Evolutionary conservation across 2,329 filamentous ascomycete species (phyloP).

Genomic region (Magnaporthiopsis rhizophila): DNA sequence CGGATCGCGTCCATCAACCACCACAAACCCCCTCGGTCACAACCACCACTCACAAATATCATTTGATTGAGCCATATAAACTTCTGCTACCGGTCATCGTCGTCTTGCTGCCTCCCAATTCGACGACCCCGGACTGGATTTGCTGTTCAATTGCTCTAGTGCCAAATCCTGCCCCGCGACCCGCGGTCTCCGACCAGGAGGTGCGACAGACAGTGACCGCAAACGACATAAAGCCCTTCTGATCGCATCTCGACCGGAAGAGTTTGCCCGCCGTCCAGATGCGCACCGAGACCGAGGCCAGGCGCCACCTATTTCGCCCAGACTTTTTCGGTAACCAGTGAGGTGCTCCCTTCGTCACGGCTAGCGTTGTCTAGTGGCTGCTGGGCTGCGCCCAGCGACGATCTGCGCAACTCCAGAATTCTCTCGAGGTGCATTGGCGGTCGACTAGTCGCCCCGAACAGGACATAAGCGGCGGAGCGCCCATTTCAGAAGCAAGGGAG

Average conservation of each 20-base stretch:
- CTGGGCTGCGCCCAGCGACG: not conserved
- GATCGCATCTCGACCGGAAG: not conserved
- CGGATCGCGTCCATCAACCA: not conserved
- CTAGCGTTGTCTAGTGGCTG: not conserved
- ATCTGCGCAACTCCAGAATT: not conserved
- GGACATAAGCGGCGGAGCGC: not conserved
- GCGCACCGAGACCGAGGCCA: not conserved
- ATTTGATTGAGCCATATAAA: not conserved
- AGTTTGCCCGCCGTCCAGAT: not conserved
- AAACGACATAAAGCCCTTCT: not conserved
- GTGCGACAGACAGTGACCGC: not conserved
- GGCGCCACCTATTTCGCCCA: not conserved
- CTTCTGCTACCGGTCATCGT: not conserved
- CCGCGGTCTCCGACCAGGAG: too few species aligned
- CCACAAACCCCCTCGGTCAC: too few species aligned
- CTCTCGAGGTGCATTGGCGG: not conserved
- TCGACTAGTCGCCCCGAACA: not conserved
- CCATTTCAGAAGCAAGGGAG: not conserved
- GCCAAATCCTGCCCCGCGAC: not conserved
- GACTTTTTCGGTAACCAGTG: not conserved
- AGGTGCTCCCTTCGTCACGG: not conserved
- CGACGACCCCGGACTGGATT: not conserved
- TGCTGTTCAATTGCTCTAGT: not conserved
- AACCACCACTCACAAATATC: too few species aligned
- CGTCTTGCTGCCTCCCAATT: not conserved